A percentile compares a stretch with the other conserved stretches of the same genome.
Evolutionary conservation across 768 basidiomycete species (phyloP).

Genomic region (Termitomyces sp.): DNA sequence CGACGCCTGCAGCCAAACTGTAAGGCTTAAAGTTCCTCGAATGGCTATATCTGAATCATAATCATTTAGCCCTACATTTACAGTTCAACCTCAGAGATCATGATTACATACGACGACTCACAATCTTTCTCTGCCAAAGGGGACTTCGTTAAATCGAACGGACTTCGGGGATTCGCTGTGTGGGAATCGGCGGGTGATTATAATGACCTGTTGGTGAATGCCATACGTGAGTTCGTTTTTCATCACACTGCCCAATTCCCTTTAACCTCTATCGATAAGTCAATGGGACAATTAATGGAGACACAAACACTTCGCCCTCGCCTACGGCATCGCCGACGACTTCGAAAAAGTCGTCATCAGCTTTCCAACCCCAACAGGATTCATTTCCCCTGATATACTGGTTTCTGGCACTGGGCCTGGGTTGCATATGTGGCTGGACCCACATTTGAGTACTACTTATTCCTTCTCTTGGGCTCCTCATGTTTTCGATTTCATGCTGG

Average conservation of each 20-base stretch:
- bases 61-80: slow-evolving; percentile 64
- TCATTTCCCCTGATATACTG: neutral
- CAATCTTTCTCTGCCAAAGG: slow-evolving; percentile 64
- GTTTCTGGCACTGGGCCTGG: slow-evolving; percentile 18
- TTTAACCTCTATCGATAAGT: neutral
- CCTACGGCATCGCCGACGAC: neutral
- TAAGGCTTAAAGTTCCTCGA: slow-evolving; percentile 28
- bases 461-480: neutral
- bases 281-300: slow-evolving; percentile 12
- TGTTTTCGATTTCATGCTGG: neutral
- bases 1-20: slow-evolving; percentile 75
- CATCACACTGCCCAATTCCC: neutral
- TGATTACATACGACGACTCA: slow-evolving; percentile 68
- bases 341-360: slow-evolving; percentile 8
- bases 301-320: slow-evolving; percentile 1
- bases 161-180: slow-evolving; percentile 65
- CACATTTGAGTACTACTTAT: neutral
- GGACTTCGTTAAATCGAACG: slow-evolving; percentile 48
- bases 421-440: slow-evolving; percentile 16
- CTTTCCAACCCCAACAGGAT: neutral
- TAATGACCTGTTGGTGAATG: slow-evolving; percentile 58
- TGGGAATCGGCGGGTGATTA: slow-evolving; percentile 74
- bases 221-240: slow-evolving; percentile 23
- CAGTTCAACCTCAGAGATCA: slow-evolving; percentile 46
- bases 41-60: slow-evolving; percentile 1